Percentiles rank a stretch among this genome's conserved stretches.
Evolutionary conservation across 2,329 filamentous ascomycete species (phyloP).

Genomic region (Cladosporium sp.): DNA sequence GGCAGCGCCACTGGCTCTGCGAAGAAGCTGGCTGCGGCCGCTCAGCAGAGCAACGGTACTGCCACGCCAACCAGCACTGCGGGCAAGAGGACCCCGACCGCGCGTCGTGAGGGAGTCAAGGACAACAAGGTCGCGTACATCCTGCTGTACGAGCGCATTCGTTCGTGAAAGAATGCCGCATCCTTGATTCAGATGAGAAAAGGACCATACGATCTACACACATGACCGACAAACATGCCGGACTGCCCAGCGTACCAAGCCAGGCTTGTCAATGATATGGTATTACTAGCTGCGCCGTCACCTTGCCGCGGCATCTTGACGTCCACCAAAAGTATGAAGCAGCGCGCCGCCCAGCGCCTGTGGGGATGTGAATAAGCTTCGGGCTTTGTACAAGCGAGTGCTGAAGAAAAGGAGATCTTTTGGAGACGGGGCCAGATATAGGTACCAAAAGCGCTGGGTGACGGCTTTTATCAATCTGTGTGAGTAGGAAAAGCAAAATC

Average conservation of each 20-base stretch:
- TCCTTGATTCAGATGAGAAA: neutral
- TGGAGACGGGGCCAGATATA: neutral
- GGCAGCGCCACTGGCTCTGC: slow-evolving; percentile 49
- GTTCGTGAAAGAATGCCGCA: slow-evolving; percentile 20
- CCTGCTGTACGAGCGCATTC: slow-evolving; percentile 84
- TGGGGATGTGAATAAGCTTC: slow-evolving; percentile 11
- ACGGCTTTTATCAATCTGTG: neutral
- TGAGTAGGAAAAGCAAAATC: neutral
- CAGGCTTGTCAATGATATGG: neutral
- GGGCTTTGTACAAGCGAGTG: neutral
- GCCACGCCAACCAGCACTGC: slow-evolving; percentile 52
- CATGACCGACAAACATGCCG: neutral
- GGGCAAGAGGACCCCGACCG: slow-evolving; percentile 55
- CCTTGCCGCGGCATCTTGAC: neutral
- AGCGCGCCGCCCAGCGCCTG: slow-evolving; percentile 11
- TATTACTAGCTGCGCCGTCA: neutral
- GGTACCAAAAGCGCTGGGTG: slow-evolving; percentile 5
- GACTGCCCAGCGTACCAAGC: slow-evolving; percentile 6
- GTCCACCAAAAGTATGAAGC: neutral
- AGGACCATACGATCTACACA: neutral
- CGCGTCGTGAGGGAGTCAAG: slow-evolving; percentile 56
- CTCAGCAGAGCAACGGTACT: slow-evolving; percentile 54
- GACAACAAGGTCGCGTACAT: slow-evolving; percentile 98
- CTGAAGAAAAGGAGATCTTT: neutral
- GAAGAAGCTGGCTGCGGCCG: slow-evolving; percentile 60